Evolutionary conservation across 768 basidiomycete genomes (phyloP).

Genomic region (Boletus bicolor): DNA sequence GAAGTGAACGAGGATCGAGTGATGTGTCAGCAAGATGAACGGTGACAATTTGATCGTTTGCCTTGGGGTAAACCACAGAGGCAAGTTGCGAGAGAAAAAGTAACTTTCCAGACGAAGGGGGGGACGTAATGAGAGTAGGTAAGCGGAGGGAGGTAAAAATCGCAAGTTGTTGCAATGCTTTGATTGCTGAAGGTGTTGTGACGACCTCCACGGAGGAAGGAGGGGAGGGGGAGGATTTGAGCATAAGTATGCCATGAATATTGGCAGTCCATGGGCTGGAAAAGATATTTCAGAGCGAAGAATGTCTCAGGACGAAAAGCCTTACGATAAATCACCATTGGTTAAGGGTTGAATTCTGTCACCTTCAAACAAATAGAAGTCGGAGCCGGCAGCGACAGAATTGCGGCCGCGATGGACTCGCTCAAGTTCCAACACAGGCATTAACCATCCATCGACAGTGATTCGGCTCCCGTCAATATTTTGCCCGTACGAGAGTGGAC

Average conservation of each 20-base stretch:
- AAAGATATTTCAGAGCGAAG: conserved; percentile 12
- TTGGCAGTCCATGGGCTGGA: conserved; percentile 55
- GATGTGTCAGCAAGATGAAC: conserved; percentile 95
- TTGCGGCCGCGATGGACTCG: conserved; percentile 54
- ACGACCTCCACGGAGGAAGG: conserved; percentile 45
- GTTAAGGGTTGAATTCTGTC: conserved; percentile 36
- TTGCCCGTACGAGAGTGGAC: conserved; percentile 53
- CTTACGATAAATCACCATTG: conserved; percentile 55
- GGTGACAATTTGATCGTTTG: conserved; percentile 68
- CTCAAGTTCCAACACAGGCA: conserved; percentile 66
- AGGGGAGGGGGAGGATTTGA: conserved; percentile 42
- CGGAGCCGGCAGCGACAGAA: conserved; percentile 39
- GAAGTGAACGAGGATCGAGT: conserved; percentile 86
- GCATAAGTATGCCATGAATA: conserved; percentile 64
- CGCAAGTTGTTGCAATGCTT: conserved; percentile 61
- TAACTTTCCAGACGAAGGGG: conserved; percentile 87
- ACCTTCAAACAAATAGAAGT: conserved; percentile 45
- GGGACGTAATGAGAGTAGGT: conserved; percentile 80
- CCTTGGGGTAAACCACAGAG: conserved; percentile 53
- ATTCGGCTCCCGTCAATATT: conserved; percentile 44
- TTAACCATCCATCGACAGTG: conserved; percentile 74
- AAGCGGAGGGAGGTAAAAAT: conserved; percentile 61
- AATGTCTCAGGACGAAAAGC: not conserved
- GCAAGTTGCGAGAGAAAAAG: conserved; percentile 78
- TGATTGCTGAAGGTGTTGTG: conserved; percentile 56